A percentile compares a stretch with the other conserved stretches of the same genome.
phyloP scores from a whole-genome alignment of 2,329 filamentous ascomycete genomes.

The Pseudogymnoascus sp. region DNA sequence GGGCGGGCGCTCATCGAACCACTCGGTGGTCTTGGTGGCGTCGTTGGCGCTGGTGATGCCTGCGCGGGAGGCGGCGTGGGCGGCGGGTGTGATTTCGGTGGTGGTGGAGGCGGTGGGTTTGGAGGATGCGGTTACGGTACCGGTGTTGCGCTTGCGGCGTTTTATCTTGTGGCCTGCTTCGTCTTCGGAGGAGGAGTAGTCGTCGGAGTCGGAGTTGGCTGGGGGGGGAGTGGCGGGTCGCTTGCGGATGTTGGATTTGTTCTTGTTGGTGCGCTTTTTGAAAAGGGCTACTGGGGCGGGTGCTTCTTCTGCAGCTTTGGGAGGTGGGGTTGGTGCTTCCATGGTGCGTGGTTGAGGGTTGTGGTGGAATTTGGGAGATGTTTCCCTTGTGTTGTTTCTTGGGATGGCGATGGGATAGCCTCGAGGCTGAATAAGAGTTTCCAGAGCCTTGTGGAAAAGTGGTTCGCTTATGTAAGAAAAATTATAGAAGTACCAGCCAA shows the following conservation, averaged over 20 bases:
- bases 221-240: conserved; percentile 70
- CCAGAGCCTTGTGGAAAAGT: conserved; percentile 2
- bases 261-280: conserved; percentile 76
- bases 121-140: conserved; percentile 57
- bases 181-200: conserved; percentile 63
- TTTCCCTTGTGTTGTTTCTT: neutral
- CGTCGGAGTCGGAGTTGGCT: conserved; percentile 48
- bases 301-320: conserved; percentile 51
- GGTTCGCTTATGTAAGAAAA: neutral
- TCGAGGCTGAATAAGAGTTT: conserved; percentile 6
- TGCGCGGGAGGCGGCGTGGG: conserved; percentile 52
- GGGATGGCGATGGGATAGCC: neutral
- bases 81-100: conserved; percentile 41
- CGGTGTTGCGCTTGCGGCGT: conserved; percentile 61
- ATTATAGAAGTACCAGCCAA: neutral
- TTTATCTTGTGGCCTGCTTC: conserved; percentile 71
- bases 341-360: neutral
- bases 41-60: conserved; percentile 65
- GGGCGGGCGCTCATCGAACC: conserved; percentile 64
- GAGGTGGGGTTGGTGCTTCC: conserved; percentile 1
- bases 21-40: conserved; percentile 81
- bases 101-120: conserved; percentile 33
- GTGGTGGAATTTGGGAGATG: conserved; percentile 1
- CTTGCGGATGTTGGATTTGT: conserved; percentile 71
- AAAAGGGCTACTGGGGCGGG: conserved; percentile 56